Evolutionary conservation across 108 stramenopile genomes (phyloP).

Genomic region (Nitzschia sp.): DNA sequence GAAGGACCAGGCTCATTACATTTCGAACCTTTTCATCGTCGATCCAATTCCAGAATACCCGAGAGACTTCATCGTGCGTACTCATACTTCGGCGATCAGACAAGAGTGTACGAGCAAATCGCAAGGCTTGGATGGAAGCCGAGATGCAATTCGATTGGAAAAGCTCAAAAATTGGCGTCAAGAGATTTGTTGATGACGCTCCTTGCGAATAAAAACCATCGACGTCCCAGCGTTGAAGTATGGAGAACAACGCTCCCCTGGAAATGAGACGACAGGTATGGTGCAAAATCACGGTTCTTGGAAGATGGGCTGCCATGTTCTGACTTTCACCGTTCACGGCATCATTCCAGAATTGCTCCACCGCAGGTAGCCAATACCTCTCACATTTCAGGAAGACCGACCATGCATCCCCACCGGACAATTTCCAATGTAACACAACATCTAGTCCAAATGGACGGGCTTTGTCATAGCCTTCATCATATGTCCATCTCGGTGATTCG

Average conservation of each 20-base stretch:
- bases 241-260: not conserved
- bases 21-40: not conserved
- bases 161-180: not conserved
- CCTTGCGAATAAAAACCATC: not conserved
- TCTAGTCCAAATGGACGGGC: slow-evolving; percentile 4
- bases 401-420: slow-evolving; percentile 13
- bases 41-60: slow-evolving; percentile 27
- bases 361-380: not conserved
- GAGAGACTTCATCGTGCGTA: slow-evolving; percentile 32
- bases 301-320: not conserved
- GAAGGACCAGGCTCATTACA: not conserved
- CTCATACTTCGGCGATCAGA: slow-evolving; percentile 10
- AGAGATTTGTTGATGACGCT: not conserved
- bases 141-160: not conserved
- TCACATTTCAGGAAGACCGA: not conserved
- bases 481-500: slow-evolving; percentile 12
- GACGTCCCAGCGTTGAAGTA: not conserved
- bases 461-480: not conserved
- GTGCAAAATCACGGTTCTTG: not conserved
- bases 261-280: not conserved
- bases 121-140: not conserved
- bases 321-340: not conserved
- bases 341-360: slow-evolving; percentile 2
- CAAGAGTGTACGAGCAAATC: slow-evolving; percentile 15
- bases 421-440: slow-evolving; percentile 13